Percentiles rank a stretch among this genome's conserved stretches.
These are phyloP conservation scores for Fragaria nilgerrensis DNA, from an alignment of 306 rosid species.

Conservation along the genomic window DNA sequence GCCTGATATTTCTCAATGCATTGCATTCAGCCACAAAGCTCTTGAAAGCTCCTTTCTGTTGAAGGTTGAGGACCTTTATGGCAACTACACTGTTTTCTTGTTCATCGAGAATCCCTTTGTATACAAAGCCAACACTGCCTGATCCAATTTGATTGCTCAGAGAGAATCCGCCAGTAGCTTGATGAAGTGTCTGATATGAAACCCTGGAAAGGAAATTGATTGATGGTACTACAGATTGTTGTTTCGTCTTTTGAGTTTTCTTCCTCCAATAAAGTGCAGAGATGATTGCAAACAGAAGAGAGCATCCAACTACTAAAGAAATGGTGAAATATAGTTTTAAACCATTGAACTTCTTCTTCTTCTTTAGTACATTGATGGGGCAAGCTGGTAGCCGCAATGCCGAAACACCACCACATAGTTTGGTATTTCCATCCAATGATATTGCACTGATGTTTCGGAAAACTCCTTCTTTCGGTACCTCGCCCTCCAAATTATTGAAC, in stretches of 20 bases:
- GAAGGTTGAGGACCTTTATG: background rate
- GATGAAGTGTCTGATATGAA: no score
- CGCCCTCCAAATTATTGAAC: background rate
- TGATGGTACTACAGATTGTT: no score
- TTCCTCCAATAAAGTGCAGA: no score
- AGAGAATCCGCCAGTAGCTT: conserved; percentile 16
- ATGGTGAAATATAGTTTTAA: background rate
- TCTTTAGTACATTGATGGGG: background rate
- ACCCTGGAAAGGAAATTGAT: background rate
- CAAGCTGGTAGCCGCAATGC: background rate
- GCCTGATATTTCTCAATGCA: background rate
- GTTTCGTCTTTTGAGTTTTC: no score
- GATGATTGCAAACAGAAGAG: no score
- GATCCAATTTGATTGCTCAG: conserved; percentile 29
- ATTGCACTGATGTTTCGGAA: background rate
- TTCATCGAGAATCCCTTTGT: conserved; percentile 30
- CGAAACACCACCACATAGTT: background rate
- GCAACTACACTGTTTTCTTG: background rate
- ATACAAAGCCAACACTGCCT: conserved; percentile 40
- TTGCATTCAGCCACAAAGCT: background rate
- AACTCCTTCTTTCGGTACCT: background rate
- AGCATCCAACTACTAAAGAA: no score
- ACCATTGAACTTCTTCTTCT: no score
- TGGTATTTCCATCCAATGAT: background rate
- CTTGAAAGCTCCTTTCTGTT: background rate